Conservation (phyloP, 331 rosid genomes). For the Pyracantha coccinea region DNA sequence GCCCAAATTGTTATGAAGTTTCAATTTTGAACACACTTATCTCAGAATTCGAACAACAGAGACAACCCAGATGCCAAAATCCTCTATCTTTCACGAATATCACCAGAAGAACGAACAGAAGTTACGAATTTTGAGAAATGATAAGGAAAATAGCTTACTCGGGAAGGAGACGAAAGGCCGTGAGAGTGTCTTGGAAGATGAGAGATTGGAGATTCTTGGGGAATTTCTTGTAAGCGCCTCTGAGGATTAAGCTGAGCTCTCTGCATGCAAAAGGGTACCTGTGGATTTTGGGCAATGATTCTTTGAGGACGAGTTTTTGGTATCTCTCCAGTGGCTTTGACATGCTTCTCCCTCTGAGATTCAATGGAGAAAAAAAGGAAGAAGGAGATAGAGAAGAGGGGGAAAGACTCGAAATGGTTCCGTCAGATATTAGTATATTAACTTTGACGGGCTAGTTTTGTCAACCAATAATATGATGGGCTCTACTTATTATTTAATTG, state of each 20-base stretch:
- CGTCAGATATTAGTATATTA: not conserved
- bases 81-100: not conserved
- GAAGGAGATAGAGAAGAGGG: not conserved
- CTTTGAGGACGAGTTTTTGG: slow-evolving; percentile 34
- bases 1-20: not conserved
- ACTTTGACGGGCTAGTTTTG: not conserved
- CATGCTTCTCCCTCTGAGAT: slow-evolving; percentile 21
- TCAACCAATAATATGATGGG: too few relatives aligned
- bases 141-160: slow-evolving; percentile 27
- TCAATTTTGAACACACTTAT: not conserved
- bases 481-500: too few relatives aligned
- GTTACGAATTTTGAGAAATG: not conserved
- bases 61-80: not conserved
- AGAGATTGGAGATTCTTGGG: slow-evolving; percentile 64
- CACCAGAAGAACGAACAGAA: not conserved
- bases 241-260: slow-evolving; percentile 62
- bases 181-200: slow-evolving; percentile 54
- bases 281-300: slow-evolving; percentile 33
- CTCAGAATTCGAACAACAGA: not conserved
- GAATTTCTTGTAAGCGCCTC: slow-evolving; percentile 39
- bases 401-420: not conserved
- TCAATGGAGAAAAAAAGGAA: not conserved
- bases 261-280: slow-evolving; percentile 62
- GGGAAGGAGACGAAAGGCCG: slow-evolving; percentile 81
- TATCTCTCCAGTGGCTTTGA: slow-evolving; percentile 43